Evolutionary conservation across 2,329 filamentous ascomycete species (phyloP).

Genomic region (Penicillium sp.): DNA sequence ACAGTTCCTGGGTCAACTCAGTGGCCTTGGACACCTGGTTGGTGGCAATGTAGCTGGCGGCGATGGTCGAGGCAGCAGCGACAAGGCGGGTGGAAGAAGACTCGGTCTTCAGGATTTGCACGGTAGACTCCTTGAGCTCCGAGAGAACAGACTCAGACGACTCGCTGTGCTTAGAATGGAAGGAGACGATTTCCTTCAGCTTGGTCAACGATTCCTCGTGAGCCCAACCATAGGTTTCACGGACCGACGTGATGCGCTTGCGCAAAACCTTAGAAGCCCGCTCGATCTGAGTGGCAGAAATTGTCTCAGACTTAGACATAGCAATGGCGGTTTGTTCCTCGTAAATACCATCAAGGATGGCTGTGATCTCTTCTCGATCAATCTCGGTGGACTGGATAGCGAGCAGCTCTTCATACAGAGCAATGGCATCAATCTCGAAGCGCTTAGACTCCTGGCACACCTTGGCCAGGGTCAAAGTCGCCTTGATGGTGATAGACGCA

Average conservation of each 20-base stretch:
- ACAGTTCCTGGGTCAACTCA: conserved; percentile 43
- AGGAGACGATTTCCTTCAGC: conserved; percentile 42
- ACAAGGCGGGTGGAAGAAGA: conserved; percentile 36
- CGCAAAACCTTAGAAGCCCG: conserved; percentile 37
- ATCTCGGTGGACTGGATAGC: conserved; percentile 38
- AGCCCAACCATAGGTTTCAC: conserved; percentile 43
- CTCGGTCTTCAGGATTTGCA: conserved; percentile 41
- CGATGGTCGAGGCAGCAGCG: conserved; percentile 43
- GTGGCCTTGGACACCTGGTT: conserved; percentile 39
- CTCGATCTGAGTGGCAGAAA: conserved; percentile 36
- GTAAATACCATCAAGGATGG: conserved; percentile 42
- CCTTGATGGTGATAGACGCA: conserved; percentile 43
- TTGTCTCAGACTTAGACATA: conserved; percentile 26
- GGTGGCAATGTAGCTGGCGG: conserved; percentile 40
- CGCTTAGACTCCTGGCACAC: conserved; percentile 45
- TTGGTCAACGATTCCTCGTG: conserved; percentile 45
- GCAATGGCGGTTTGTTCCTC: conserved; percentile 41
- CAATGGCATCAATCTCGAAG: conserved; percentile 41
- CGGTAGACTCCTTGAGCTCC: conserved; percentile 40
- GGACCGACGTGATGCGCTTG: conserved; percentile 36
- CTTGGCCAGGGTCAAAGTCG: conserved; percentile 41
- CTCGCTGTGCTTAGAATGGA: conserved; percentile 42
- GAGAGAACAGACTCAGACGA: conserved; percentile 31
- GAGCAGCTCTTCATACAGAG: conserved; percentile 44
- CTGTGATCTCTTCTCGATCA: conserved; percentile 40